Evolutionary conservation across 306 rosid species (phyloP).

Genomic region (Hippophae rhamnoides): DNA sequence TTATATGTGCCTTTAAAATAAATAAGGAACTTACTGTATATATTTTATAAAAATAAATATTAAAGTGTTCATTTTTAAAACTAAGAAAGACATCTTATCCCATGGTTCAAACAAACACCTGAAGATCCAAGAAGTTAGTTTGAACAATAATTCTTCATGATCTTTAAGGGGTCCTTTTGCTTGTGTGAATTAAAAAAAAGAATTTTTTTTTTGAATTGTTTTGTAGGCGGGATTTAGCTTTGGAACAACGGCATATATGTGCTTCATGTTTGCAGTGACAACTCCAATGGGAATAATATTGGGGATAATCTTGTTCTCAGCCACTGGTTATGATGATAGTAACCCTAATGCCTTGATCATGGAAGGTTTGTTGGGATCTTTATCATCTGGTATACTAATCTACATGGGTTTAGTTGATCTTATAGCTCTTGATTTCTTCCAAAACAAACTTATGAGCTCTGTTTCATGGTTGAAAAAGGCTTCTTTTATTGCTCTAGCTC

Average conservation of each 20-base stretch:
- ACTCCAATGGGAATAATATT: constrained; percentile 83
- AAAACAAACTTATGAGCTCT: constrained; percentile 74
- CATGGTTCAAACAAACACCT: no score
- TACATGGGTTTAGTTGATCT: constrained; percentile 97
- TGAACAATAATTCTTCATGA: no score
- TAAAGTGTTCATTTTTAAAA: no score
- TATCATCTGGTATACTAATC: constrained; percentile 80
- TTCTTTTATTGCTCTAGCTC: constrained; percentile 60
- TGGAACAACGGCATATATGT: constrained; percentile 72
- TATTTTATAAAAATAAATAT: no score
- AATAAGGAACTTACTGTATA: no score
- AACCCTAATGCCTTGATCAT: constrained; percentile 70
- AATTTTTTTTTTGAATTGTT: not conserved
- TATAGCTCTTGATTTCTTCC: constrained; percentile 84
- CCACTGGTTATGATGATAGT: constrained; percentile 76
- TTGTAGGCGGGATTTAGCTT: constrained; percentile 76
- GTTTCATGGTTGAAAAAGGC: constrained; percentile 38
- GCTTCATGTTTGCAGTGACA: constrained; percentile 90
- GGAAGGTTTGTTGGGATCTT: constrained; percentile 81
- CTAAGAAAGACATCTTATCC: no score
- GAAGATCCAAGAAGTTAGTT: no score
- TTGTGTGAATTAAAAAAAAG: no score
- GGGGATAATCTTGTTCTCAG: constrained; percentile 68
- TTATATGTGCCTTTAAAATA: no score
- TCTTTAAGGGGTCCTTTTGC: no score